A percentile compares a stretch with the other conserved stretches of the same genome.
Evolutionary conservation across 768 basidiomycete species (phyloP).

Genomic region (Phlegmacium glaucopus): DNA sequence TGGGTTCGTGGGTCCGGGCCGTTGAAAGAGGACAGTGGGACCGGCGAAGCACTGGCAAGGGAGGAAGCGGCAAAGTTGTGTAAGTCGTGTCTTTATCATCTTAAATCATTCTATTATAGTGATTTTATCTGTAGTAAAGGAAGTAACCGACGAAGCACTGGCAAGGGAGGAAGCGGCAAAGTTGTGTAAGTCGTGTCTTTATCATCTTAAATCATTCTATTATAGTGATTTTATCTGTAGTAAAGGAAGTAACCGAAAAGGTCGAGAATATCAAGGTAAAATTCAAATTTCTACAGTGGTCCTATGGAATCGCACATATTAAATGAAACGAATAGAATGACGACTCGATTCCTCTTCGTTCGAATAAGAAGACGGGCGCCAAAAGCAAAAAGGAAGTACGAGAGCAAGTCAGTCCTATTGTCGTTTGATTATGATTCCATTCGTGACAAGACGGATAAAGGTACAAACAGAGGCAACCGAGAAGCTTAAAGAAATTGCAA

Average conservation of each 20-base stretch:
- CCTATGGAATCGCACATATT: not conserved
- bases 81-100: conserved; percentile 22
- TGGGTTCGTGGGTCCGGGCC: conserved; percentile 44
- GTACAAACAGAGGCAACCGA: conserved; percentile 55
- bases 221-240: conserved; percentile 27
- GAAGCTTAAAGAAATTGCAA: conserved; percentile 58
- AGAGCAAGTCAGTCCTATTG: conserved; percentile 47
- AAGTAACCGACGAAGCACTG: no score
- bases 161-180: conserved; percentile 43
- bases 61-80: conserved; percentile 44
- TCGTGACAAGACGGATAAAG: conserved; percentile 28
- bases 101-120: not conserved
- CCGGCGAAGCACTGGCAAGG: conserved; percentile 38
- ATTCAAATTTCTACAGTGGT: conserved; percentile 1
- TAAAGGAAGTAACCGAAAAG: conserved; percentile 52
- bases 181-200: conserved; percentile 32
- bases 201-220: not conserved
- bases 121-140: conserved; percentile 41
- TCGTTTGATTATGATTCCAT: not conserved
- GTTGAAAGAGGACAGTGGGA: conserved; percentile 16
- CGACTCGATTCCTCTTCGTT: conserved; percentile 57
- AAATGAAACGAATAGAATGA: conserved; percentile 45
- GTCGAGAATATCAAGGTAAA: conserved; percentile 60
- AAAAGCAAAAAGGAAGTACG: conserved; percentile 76
- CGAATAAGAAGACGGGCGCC: conserved; percentile 68